phyloP scores from a whole-genome alignment of 345 rosid species.

The Arabidopsis suecica region DNA sequence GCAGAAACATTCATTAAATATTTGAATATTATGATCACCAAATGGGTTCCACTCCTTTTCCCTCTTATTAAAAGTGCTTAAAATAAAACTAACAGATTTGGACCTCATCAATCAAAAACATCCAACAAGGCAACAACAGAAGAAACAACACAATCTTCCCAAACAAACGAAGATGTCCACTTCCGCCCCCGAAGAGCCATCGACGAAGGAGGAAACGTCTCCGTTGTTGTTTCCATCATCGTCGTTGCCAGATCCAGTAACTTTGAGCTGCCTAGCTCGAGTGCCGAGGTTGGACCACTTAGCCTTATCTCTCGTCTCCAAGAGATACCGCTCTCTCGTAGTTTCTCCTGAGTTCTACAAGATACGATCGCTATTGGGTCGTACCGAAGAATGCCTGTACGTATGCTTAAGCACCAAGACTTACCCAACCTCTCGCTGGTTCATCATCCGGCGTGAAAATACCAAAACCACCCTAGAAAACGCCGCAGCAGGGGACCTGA shows the following conservation, averaged over 20 bases:
- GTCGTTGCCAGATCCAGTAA: not conserved
- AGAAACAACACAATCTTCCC: too few species aligned
- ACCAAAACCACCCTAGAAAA: too few species aligned
- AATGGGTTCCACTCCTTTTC: not conserved
- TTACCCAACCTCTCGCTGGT: too few species aligned
- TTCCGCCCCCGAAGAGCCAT: slow-evolving; percentile 22
- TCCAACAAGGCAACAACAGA: not conserved
- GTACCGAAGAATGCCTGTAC: too few species aligned
- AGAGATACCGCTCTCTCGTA: too few species aligned
- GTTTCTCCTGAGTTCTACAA: too few species aligned
- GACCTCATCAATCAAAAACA: not conserved
- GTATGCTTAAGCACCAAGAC: too few species aligned
- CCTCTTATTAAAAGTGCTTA: too few species aligned
- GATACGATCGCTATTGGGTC: too few species aligned
- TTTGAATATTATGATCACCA: not conserved
- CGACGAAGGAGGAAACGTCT: not conserved
- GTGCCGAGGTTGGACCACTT: not conserved
- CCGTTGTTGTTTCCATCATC: not conserved
- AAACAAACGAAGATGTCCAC: too few species aligned
- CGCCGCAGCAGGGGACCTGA: too few species aligned
- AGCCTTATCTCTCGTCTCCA: not conserved
- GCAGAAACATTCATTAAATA: not conserved
- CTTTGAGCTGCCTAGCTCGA: not conserved
- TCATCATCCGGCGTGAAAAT: too few species aligned
- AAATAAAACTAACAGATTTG: not conserved